Percentiles rank a stretch among this genome's conserved stretches.
Conservation (phyloP, 768 basidiomycete genomes). For the Kondoa subrosea region DNA sequence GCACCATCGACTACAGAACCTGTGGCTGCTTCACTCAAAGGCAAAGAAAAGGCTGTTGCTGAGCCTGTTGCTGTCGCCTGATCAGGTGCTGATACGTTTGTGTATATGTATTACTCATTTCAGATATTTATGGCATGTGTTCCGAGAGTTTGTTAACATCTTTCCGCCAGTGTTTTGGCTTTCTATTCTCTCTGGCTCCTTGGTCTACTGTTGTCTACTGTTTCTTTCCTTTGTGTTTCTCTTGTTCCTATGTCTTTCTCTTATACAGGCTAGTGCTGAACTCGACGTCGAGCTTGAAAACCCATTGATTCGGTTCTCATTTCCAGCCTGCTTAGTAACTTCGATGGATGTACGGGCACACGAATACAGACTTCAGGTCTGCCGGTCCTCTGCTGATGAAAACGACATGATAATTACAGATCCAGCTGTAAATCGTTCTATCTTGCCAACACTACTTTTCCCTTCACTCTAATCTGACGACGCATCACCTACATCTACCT, state of each 20-base stretch:
- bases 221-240: no score
- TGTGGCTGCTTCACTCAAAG: not conserved
- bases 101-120: not conserved
- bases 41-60: not conserved
- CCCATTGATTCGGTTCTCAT: not conserved
- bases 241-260: not conserved
- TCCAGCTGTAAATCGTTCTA: not conserved
- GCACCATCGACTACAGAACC: not conserved
- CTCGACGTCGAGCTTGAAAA: not conserved
- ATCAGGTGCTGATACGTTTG: not conserved
- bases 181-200: constrained; percentile 3
- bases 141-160: not conserved
- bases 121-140: no score
- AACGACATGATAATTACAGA: not conserved
- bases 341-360: no score
- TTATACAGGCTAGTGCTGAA: not conserved
- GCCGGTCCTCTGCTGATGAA: not conserved
- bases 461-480: not conserved
- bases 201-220: no score
- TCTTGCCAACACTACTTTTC: not conserved
- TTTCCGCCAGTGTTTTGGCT: not conserved
- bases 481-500: constrained; percentile 10
- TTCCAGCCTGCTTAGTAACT: not conserved
- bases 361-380: no score
- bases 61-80: not conserved